Evolutionary conservation across 352 stramenopile species (phyloP).

Genomic region (Phytophthora boehmeriae): DNA sequence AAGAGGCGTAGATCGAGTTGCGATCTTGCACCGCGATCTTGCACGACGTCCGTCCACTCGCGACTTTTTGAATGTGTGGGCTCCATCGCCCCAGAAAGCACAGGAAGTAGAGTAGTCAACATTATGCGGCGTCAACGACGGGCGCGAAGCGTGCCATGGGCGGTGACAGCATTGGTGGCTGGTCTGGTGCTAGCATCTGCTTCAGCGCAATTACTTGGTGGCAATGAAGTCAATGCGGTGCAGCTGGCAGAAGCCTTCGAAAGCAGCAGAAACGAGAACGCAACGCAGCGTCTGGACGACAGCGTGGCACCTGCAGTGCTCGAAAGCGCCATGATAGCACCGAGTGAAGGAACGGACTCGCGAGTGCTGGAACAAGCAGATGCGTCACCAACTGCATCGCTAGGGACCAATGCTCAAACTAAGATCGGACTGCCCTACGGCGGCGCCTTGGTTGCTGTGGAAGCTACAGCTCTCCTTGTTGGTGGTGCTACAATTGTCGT

Average conservation of each 20-base stretch:
- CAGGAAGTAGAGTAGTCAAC: too few species aligned
- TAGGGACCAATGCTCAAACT: neutral
- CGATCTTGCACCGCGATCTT: neutral
- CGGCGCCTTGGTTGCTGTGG: conserved; percentile 30
- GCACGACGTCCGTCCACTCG: conserved; percentile 10
- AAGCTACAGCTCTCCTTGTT: conserved; percentile 38
- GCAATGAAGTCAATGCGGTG: conserved; percentile 2
- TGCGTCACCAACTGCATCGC: neutral
- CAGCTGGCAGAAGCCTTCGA: conserved; percentile 27
- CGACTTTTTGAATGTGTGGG: conserved; percentile 2
- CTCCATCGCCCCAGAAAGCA: too few species aligned
- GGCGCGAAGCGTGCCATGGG: neutral
- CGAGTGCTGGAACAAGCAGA: conserved; percentile 15
- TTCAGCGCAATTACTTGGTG: conserved; percentile 1
- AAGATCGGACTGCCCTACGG: conserved; percentile 10
- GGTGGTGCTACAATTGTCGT: conserved; percentile 31
- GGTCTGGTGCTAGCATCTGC: conserved; percentile 11
- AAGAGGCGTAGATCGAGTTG: neutral
- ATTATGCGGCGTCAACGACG: conserved; percentile 15
- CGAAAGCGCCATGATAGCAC: conserved; percentile 10
- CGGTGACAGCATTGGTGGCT: neutral
- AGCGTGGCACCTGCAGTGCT: conserved; percentile 18
- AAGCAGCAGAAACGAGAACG: conserved; percentile 11
- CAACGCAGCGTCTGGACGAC: conserved; percentile 22
- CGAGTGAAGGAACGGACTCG: neutral